phyloP scores from a whole-genome alignment of 2,329 filamentous ascomycete species.

The Aspergillus spinulosporus region DNA sequence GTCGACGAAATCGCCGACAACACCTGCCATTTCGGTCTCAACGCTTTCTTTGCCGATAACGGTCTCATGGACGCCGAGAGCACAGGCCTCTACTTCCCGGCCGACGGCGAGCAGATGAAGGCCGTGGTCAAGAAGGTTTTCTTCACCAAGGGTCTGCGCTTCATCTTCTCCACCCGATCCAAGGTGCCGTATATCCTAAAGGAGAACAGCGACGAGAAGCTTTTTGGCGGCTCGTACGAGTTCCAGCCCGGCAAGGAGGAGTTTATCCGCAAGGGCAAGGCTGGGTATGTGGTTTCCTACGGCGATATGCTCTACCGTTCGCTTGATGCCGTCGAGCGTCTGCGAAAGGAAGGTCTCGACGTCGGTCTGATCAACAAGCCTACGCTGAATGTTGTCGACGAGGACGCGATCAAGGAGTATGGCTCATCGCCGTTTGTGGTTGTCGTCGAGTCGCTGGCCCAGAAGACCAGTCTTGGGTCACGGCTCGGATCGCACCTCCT shows the following conservation, averaged over 20 bases:
- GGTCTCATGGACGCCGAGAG: constrained; percentile 39
- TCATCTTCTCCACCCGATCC: constrained; percentile 43
- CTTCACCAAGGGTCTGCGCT: constrained; percentile 39
- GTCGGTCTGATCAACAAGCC: constrained; percentile 44
- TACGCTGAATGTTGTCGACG: constrained; percentile 42
- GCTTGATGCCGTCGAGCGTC: constrained; percentile 40
- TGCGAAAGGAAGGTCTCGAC: constrained; percentile 39
- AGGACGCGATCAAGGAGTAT: constrained; percentile 40
- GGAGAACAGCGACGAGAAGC: constrained; percentile 36
- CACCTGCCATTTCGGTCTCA: constrained; percentile 45
- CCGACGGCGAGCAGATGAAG: constrained; percentile 45
- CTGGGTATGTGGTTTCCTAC: constrained; percentile 41
- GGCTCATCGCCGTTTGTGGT: constrained; percentile 40
- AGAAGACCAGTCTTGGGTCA: constrained; percentile 44
- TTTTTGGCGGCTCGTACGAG: constrained; percentile 38
- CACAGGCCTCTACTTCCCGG: constrained; percentile 42
- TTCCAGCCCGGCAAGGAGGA: constrained; percentile 43
- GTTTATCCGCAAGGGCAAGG: constrained; percentile 38
- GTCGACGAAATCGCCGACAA: constrained; percentile 46
- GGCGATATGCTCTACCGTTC: constrained; percentile 46
- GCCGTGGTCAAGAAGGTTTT: constrained; percentile 40
- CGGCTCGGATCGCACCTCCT: constrained; percentile 39
- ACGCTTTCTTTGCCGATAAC: constrained; percentile 45
- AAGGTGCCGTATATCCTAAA: constrained; percentile 43
- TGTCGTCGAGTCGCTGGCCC: constrained; percentile 41